Base-by-base conservation (phyloP, 2,329 filamentous ascomycete species). In the Ciborinia camelliae region DNA sequence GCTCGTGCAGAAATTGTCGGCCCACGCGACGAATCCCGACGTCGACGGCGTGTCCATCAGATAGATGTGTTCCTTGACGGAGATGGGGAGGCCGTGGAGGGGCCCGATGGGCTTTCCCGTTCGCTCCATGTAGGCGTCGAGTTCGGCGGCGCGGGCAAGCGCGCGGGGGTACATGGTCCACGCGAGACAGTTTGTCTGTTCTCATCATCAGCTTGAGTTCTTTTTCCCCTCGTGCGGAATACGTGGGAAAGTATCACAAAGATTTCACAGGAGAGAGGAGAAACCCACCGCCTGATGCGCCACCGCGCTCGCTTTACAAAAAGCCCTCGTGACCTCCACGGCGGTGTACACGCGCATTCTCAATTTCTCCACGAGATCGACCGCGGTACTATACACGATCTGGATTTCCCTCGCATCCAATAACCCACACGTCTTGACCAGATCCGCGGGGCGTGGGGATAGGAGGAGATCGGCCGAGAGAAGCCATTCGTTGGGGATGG, bases 31-130 rank as follows among this genome's bases (percentile, higher is more conserved):
- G 69, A 80, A 84, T 0, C 79, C 81, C 12, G 78, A 66, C 7
- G 64, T 66, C 9, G 64, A 53, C 1, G 64, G 59, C 14, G 66
- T 66, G 12, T 52, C 79, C 54, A 80, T 81, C 14, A 79, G 72
- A 57, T 79, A 78, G 8, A 81, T 71, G 4, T 76, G 83, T 74
- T 88, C 86, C 72, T 89, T 86, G 47, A 87, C 77, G 0, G 81
- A 45, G 26, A 86, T 79, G 0, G 84, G 84, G 0, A 86, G 76
- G 2, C 87, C 87, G 73, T 90, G 86, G 3, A 90, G 77, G 3
- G 86, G 86, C 0, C 87, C 86, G 0, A 82, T 69, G 0, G 81
- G 75, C 66, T 77, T 75, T 0, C 78, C 76, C 10, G 77, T 75
- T 6, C 68, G 64, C 3, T 71, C 65, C 8, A 80, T 70, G 61